A percentile compares a stretch with the other conserved stretches of the same genome.
Conservation (phyloP, 139 green algal genomes). For the Chlamydomonas sp. region DNA sequence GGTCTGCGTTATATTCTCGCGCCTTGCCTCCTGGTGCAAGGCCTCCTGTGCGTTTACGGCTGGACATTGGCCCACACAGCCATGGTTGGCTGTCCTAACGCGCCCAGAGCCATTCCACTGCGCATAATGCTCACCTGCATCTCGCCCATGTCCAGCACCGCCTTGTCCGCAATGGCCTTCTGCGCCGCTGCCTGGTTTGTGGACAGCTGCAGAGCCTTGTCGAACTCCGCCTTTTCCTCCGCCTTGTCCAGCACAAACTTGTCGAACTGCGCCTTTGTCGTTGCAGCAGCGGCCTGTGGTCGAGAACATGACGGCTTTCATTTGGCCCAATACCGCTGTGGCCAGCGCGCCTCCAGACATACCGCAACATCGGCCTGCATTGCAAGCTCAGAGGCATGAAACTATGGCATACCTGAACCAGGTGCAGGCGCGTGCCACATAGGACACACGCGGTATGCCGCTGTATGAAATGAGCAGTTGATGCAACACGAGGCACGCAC, state of each 20-base stretch:
- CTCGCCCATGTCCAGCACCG: neutral
- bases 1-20: too few species aligned
- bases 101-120: too few species aligned
- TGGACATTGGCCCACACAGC: too few species aligned
- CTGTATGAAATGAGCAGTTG: too few species aligned
- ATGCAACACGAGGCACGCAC: neutral
- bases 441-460: neutral
- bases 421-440: neutral
- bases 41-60: too few species aligned
- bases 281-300: neutral
- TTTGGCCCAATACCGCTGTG: neutral
- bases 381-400: too few species aligned
- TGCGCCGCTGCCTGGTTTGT: neutral
- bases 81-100: too few species aligned
- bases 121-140: too few species aligned
- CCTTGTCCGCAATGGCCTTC: constrained; percentile 1
- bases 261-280: constrained; percentile 23
- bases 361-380: too few species aligned
- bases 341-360: neutral
- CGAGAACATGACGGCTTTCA: too few species aligned
- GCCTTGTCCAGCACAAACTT: constrained; percentile 35
- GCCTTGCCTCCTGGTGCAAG: too few species aligned
- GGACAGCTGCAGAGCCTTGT: neutral
- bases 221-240: constrained; percentile 39
- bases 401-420: too few species aligned